These are phyloP conservation scores for Blyttiomyces sp. DNA, from an alignment of 371 early-diverging fungal genomes.

Conservation along the genomic window DNA sequence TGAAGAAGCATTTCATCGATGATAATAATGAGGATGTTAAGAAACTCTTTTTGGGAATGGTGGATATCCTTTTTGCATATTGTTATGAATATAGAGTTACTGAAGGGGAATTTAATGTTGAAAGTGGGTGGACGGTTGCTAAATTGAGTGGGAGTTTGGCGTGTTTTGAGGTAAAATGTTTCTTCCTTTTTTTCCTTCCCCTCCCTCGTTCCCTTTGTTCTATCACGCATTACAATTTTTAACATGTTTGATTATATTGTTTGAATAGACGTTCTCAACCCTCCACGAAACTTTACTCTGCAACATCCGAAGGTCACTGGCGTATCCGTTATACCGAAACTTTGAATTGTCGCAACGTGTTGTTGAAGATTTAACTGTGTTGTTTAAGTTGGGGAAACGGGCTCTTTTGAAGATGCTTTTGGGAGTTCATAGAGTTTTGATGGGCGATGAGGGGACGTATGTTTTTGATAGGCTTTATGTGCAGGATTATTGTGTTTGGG, in stretches of 20 bases:
- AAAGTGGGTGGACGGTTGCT: slow-evolving; percentile 88
- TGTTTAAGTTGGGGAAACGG: slow-evolving; percentile 79
- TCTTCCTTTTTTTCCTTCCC: background rate
- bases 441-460: slow-evolving; percentile 82
- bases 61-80: slow-evolving; percentile 90
- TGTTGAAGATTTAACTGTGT: slow-evolving; percentile 74
- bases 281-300: slow-evolving; percentile 59
- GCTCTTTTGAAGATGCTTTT: slow-evolving; percentile 77
- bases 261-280: slow-evolving; percentile 49
- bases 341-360: slow-evolving; percentile 66
- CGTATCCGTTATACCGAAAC: slow-evolving; percentile 83
- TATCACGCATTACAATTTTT: background rate
- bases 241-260: slow-evolving; percentile 1
- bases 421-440: slow-evolving; percentile 72
- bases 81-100: slow-evolving; percentile 81
- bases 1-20: slow-evolving; percentile 48
- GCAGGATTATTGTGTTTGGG: slow-evolving; percentile 97
- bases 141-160: slow-evolving; percentile 78
- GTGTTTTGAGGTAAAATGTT: slow-evolving; percentile 62
- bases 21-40: background rate
- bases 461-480: slow-evolving; percentile 79
- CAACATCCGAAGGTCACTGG: slow-evolving; percentile 68
- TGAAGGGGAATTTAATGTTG: slow-evolving; percentile 83
- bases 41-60: slow-evolving; percentile 74
- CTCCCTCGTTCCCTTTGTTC: background rate